Evolutionary conservation across 2,329 filamentous ascomycete genomes (phyloP), one percentile per base, ranked within the genome.

Genomic region (Penicillium sp.): DNA sequence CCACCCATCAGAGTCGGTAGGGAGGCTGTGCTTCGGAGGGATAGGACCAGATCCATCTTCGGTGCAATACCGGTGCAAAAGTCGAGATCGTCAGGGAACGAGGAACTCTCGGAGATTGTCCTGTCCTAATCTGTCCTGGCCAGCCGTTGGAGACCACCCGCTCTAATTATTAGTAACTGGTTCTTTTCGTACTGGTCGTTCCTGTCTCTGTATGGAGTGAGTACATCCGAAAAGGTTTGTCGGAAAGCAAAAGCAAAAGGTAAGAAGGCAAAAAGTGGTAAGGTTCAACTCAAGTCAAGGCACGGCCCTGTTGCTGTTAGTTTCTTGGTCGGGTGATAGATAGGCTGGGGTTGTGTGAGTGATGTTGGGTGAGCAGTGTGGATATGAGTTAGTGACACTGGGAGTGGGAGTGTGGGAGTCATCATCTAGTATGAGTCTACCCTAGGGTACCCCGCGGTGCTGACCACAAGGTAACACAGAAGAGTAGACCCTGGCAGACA

Each of bases 101-200:
- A 40, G 23, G 26, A 48, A 39, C 23, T 36, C 3, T 51, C 48
- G 48, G 48, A 55, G 44, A 52, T 55, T 52, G 53, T 40, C 42
- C 28, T 26, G 39, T 14, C 31, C 14, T 33, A 4, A 14, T 43
- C 5, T 43, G 39, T 16, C 23, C 14, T 37, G 34, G 5, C 10
- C 34, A n/a, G n/a, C n/a, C n/a, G n/a, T n/a, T n/a, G n/a, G n/a
- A n/a, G n/a, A n/a, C n/a, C n/a, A n/a, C n/a, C n/a, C n/a, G n/a
- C n/a, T n/a, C n/a, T n/a, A n/a, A n/a, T n/a, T 16, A 23, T 43
- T 43, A 24, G 9, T 24, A 11, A 13, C 16, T 23, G 16, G 21
- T n/a, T 9, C 36, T 40, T 16, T 49, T n/a, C n/a, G 47, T 9
- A 31, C n/a, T n/a, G 48, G 42, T 51, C 39, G 37, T 43, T 36